Evolutionary conservation across 192 early-diverging fungal species (phyloP).

Genomic region (Mortierella antarctica): DNA sequence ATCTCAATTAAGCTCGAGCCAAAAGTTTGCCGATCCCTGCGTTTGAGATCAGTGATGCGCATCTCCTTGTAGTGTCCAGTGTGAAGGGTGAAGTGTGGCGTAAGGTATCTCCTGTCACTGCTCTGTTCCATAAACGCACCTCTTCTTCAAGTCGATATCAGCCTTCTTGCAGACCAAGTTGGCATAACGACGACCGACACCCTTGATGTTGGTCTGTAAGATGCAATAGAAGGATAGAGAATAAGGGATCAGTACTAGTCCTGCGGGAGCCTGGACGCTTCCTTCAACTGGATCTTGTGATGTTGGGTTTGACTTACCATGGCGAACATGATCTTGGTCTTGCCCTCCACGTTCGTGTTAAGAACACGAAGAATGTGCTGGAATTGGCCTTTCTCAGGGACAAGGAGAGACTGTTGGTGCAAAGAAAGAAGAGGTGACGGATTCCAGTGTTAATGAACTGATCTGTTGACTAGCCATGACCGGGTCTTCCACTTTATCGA

Average conservation of each 20-base stretch:
- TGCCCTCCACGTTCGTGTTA: constrained; percentile 99
- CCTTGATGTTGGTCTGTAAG: constrained; percentile 88
- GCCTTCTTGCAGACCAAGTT: constrained; percentile 99
- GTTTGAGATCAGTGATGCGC: no score
- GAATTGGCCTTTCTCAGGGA: constrained; percentile 92
- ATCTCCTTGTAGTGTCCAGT: no score
- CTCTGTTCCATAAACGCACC: constrained; percentile 57
- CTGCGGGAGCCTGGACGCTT: neutral
- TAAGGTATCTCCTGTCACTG: no score
- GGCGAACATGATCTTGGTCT: constrained; percentile 95
- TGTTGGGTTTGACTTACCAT: constrained; percentile 57
- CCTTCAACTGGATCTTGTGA: neutral
- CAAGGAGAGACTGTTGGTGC: constrained; percentile 81
- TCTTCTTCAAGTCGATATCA: constrained; percentile 96
- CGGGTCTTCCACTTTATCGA: neutral
- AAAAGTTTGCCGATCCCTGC: no score
- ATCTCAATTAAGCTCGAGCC: no score
- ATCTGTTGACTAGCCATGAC: neutral
- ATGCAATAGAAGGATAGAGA: neutral
- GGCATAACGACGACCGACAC: constrained; percentile 98
- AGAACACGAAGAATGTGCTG: constrained; percentile 98
- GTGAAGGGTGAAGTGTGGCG: no score
- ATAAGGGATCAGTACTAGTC: neutral
- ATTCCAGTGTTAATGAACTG: constrained; percentile 29
- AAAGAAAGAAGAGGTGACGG: neutral